phyloP scores from a whole-genome alignment of 1,284 basidiomycete genomes.

The Leccinum subrobustum region DNA sequence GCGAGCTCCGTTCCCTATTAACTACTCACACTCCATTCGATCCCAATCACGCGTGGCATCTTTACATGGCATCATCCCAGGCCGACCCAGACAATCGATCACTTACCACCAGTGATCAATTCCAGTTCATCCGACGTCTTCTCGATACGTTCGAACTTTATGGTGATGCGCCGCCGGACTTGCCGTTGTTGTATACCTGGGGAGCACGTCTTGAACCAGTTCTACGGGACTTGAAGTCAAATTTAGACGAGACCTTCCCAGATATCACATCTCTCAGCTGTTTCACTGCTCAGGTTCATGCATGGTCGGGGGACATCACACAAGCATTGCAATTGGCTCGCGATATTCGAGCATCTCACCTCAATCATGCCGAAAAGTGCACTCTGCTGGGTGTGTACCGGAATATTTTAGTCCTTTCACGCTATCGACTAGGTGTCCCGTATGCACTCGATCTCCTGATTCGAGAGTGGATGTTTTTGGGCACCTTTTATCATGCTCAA shows the following conservation, averaged over 20 bases:
- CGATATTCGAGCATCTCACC: constrained; percentile 20
- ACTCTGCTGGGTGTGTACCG: constrained; percentile 39
- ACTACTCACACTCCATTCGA: constrained; percentile 28
- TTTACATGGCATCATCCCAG: constrained; percentile 28
- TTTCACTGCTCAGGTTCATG: constrained; percentile 34
- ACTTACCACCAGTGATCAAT: constrained; percentile 24
- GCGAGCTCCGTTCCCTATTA: constrained; percentile 26
- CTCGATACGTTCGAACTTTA: constrained; percentile 29
- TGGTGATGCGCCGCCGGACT: constrained; percentile 22
- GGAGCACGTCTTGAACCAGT: constrained; percentile 37
- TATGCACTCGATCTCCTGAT: constrained; percentile 45
- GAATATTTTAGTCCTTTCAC: constrained; percentile 41
- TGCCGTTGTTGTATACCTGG: constrained; percentile 36
- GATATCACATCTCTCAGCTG: constrained; percentile 29
- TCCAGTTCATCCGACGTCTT: constrained; percentile 37
- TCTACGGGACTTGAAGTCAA: constrained; percentile 31
- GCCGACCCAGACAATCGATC: constrained; percentile 7
- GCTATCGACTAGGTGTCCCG: constrained; percentile 36
- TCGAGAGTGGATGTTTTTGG: constrained; percentile 42
- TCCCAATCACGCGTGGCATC: constrained; percentile 39
- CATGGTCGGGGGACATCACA: constrained; percentile 37
- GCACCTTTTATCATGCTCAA: constrained; percentile 28
- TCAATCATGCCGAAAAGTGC: constrained; percentile 18
- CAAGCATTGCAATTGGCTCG: constrained; percentile 33
- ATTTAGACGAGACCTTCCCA: constrained; percentile 14